Percentiles rank a stretch among this genome's conserved stretches.
These are phyloP conservation scores for Aspergillus pseudoterreus DNA, from an alignment of 2,329 filamentous ascomycete genomes.

Conservation along the genomic window DNA sequence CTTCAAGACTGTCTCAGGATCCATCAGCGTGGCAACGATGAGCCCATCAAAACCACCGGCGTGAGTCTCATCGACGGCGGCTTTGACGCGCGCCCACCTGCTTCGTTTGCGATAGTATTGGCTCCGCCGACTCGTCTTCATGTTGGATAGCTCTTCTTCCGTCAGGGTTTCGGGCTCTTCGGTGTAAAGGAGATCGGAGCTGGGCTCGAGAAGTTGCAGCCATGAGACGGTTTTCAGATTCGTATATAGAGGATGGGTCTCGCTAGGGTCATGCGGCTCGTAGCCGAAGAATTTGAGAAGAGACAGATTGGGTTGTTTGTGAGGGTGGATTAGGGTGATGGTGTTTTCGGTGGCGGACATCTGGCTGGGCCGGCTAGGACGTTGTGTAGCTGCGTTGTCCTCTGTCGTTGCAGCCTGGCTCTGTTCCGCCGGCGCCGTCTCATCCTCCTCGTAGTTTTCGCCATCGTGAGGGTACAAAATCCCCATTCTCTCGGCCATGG, in stretches of 20 bases:
- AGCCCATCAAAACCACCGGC: conserved; percentile 78
- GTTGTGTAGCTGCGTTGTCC: not conserved
- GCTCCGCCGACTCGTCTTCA: conserved; percentile 79
- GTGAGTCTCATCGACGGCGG: conserved; percentile 70
- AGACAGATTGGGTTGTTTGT: conserved; percentile 81
- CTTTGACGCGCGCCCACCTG: conserved; percentile 69
- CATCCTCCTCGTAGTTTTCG: conserved; percentile 2
- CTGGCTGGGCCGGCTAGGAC: conserved; percentile 18
- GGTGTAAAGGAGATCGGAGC: conserved; percentile 69
- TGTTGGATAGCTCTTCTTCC: conserved; percentile 59
- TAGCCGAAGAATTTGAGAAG: conserved; percentile 87
- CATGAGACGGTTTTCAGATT: conserved; percentile 83
- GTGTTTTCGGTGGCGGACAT: conserved; percentile 54
- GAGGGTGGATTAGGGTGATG: conserved; percentile 54
- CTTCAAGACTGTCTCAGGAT: conserved; percentile 70
- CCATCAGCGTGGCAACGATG: conserved; percentile 77
- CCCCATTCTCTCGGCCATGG: conserved; percentile 85
- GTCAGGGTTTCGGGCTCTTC: conserved; percentile 59
- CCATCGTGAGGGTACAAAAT: conserved; percentile 58
- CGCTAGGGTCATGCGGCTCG: conserved; percentile 62
- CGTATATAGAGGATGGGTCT: conserved; percentile 72
- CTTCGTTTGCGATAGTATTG: conserved; percentile 86
- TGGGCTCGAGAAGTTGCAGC: conserved; percentile 81
- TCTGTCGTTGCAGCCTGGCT: conserved; percentile 18
- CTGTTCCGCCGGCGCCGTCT: conserved; percentile 6